Evolutionary conservation across 2,329 filamentous ascomycete species (phyloP).

Genomic region (Penicillium sp.): DNA sequence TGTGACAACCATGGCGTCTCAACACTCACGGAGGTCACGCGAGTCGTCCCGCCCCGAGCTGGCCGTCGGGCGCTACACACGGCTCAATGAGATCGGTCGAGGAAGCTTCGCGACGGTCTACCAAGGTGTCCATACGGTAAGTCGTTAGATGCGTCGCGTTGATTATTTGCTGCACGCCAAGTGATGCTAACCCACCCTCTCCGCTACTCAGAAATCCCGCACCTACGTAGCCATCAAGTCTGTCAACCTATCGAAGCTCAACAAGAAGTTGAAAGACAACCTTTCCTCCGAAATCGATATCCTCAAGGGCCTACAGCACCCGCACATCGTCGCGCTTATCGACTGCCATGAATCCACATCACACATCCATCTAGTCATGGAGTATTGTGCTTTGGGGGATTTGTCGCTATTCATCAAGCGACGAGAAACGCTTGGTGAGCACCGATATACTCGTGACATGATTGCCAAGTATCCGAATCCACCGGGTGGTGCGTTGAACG

Average conservation of each 20-base stretch:
- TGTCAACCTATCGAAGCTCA: slow-evolving; percentile 83
- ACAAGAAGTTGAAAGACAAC: slow-evolving; percentile 95
- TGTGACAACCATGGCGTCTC: slow-evolving; percentile 44
- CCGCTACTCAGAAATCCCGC: slow-evolving; percentile 62
- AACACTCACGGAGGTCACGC: slow-evolving; percentile 43
- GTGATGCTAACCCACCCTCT: slow-evolving; percentile 14
- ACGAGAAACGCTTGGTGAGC: slow-evolving; percentile 72
- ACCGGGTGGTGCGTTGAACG: slow-evolving; percentile 79
- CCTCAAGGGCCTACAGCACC: slow-evolving; percentile 87
- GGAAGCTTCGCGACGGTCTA: slow-evolving; percentile 98
- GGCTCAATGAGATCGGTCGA: slow-evolving; percentile 88
- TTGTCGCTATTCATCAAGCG: slow-evolving; percentile 96
- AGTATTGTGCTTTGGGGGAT: slow-evolving; percentile 95
- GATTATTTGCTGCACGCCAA: slow-evolving; percentile 2
- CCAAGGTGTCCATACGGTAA: slow-evolving; percentile 77
- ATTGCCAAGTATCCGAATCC: slow-evolving; percentile 88
- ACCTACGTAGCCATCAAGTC: slow-evolving; percentile 94
- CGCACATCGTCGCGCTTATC: slow-evolving; percentile 94
- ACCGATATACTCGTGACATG: slow-evolving; percentile 83
- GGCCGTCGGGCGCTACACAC: slow-evolving; percentile 71
- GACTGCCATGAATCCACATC: slow-evolving; percentile 83
- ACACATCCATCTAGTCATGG: slow-evolving; percentile 97
- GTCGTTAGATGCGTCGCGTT: slow-evolving; percentile 31
- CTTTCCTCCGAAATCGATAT: slow-evolving; percentile 94
- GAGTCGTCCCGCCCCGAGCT: slow-evolving; percentile 35